Evolutionary conservation across 1,284 basidiomycete species (phyloP).

Genomic region (Ustilago xerochloae): DNA sequence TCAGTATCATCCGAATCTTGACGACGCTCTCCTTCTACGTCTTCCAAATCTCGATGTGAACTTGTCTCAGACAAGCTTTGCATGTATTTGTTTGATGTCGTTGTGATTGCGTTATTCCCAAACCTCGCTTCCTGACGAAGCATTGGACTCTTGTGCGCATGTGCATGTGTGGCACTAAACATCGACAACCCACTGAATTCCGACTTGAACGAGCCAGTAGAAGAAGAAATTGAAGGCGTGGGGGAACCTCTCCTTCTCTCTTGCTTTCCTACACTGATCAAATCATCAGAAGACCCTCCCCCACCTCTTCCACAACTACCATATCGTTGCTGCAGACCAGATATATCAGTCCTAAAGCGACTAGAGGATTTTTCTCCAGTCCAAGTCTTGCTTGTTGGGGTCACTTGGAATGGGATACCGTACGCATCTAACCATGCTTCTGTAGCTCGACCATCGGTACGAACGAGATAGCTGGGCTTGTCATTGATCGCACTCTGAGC

Average conservation of each 20-base stretch:
- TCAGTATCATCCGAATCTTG: constrained; percentile 11
- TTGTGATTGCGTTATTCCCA: neutral
- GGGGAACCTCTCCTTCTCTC: constrained; percentile 16
- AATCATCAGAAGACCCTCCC: constrained; percentile 14
- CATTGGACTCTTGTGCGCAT: constrained; percentile 19
- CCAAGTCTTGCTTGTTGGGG: constrained; percentile 42
- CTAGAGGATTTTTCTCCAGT: constrained; percentile 37
- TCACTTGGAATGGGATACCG: constrained; percentile 23
- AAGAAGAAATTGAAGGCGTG: constrained; percentile 22
- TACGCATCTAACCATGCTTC: constrained; percentile 45
- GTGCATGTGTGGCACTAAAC: too few relatives aligned
- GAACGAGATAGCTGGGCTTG: constrained; percentile 28
- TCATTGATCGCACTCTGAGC: constrained; percentile 6
- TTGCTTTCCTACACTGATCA: neutral
- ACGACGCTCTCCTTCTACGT: too few relatives aligned
- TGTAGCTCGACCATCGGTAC: constrained; percentile 36
- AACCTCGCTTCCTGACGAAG: constrained; percentile 16
- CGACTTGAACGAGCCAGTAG: constrained; percentile 30
- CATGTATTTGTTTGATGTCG: constrained; percentile 1
- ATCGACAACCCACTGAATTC: constrained; percentile 25
- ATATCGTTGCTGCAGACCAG: neutral
- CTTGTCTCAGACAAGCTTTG: constrained; percentile 16
- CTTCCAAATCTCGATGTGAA: too few relatives aligned
- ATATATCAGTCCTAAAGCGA: constrained; percentile 15
- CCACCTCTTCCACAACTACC: too few relatives aligned